phyloP scores from a whole-genome alignment of 208 protist species.

The Angomonas ambiguus region DNA sequence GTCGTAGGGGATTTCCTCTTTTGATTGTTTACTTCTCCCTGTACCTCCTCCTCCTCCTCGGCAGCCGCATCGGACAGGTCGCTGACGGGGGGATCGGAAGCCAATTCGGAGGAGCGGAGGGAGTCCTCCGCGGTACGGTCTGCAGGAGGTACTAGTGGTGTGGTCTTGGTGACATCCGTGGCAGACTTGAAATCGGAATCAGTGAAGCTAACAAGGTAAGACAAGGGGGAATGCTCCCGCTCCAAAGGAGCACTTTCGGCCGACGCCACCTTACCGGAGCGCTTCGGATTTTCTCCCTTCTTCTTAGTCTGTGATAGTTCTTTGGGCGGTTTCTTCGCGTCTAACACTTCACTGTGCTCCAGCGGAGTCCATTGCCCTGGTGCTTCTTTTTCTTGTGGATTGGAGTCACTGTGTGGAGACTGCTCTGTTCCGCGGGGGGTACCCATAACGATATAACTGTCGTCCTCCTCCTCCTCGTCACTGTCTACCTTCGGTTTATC shows the following conservation, averaged over 20 bases:
- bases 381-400: no score
- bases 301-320: background rate
- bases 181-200: background rate
- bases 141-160: no score
- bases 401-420: background rate
- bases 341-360: background rate
- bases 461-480: background rate
- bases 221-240: background rate
- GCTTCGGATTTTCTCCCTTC: background rate
- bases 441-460: background rate
- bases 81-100: no score
- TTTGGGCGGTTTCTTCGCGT: background rate
- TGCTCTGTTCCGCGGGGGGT: background rate
- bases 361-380: background rate
- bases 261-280: background rate
- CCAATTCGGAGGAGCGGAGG: background rate
- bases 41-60: background rate
- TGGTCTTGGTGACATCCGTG: background rate
- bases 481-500: background rate
- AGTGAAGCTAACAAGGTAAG: constrained; percentile 4
- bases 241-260: background rate
- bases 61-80: no score
- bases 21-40: background rate
- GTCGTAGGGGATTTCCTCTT: background rate
- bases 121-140: background rate